Evolutionary conservation across 2,329 filamentous ascomycete genomes (phyloP).

Genomic region (Daldinia eschscholtzii): DNA sequence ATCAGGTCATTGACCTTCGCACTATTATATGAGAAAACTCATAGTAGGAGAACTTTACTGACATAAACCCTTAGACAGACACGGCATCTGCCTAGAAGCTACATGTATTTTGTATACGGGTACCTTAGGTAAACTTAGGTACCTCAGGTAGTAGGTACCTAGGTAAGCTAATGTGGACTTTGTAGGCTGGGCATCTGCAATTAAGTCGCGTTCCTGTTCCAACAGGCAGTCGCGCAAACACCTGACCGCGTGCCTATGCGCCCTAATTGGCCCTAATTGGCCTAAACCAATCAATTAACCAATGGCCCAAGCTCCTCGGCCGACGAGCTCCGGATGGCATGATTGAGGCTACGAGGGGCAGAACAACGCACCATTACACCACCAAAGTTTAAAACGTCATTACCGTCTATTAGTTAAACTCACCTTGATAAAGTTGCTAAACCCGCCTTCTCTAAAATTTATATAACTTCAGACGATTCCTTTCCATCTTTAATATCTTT

Average conservation of each 20-base stretch:
- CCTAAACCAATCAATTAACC: slow-evolving; percentile 24
- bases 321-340: slow-evolving; percentile 31
- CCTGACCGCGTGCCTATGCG: slow-evolving; percentile 44
- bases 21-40: slow-evolving; percentile 4
- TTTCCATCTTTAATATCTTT: not conserved
- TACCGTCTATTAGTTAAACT: slow-evolving; percentile 8
- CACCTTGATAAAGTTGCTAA: slow-evolving; percentile 22
- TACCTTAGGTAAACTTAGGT: not conserved
- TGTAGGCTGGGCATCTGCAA: not conserved
- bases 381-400: slow-evolving; percentile 38
- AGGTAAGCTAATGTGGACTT: slow-evolving; percentile 2
- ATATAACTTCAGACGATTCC: not conserved
- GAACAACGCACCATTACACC: slow-evolving; percentile 28
- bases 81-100: slow-evolving; percentile 31
- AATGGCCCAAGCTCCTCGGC: slow-evolving; percentile 43
- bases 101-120: slow-evolving; percentile 17
- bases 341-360: slow-evolving; percentile 27
- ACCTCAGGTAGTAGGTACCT: too few species aligned
- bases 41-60: not conserved
- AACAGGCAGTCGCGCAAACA: slow-evolving; percentile 47
- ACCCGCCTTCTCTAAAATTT: slow-evolving; percentile 13
- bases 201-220: slow-evolving; percentile 24
- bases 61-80: slow-evolving; percentile 15
- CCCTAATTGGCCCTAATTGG: slow-evolving; percentile 15
- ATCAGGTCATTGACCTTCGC: not conserved